Evolutionary conservation across 2,329 filamentous ascomycete genomes (phyloP).

Genomic region (Neurospora sp.): DNA sequence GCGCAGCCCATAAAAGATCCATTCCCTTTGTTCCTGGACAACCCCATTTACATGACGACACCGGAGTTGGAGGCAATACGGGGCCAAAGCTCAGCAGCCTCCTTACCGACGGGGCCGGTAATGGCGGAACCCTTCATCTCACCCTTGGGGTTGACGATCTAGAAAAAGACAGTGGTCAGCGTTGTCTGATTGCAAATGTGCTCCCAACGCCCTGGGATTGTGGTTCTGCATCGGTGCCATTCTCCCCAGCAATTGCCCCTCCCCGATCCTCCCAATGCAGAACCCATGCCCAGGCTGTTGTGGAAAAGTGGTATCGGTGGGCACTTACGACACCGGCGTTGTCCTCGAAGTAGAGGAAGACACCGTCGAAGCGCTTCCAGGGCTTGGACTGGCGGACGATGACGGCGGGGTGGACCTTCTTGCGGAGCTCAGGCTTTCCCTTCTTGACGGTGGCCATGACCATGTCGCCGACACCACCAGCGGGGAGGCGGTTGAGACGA

Average conservation of each 20-base stretch:
- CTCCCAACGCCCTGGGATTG: background rate
- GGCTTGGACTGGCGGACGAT: conserved; percentile 99
- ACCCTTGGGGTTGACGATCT: conserved; percentile 99
- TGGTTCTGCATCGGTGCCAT: background rate
- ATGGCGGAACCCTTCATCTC: conserved; percentile 99
- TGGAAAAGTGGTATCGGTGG: background rate
- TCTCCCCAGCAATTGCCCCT: background rate
- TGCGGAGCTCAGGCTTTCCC: conserved; percentile 99
- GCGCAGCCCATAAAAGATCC: conserved; percentile 14
- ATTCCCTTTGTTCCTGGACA: conserved; percentile 13
- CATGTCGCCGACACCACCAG: conserved; percentile 98
- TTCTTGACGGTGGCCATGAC: conserved; percentile 99
- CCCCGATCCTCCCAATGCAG: background rate
- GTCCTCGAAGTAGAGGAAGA: conserved; percentile 99
- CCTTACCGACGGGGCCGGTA: conserved; percentile 98
- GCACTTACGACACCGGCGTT: conserved; percentile 93
- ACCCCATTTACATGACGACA: conserved; percentile 92
- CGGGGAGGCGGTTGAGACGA: conserved; percentile 92
- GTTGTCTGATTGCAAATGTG: background rate
- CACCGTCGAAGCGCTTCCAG: conserved; percentile 96
- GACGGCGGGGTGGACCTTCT: conserved; percentile 99
- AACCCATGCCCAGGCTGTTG: background rate
- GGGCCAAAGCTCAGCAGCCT: conserved; percentile 99
- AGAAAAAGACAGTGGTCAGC: conserved; percentile 26
- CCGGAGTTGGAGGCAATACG: conserved; percentile 99